Evolutionary conservation across 2,329 filamentous ascomycete species (phyloP).

Genomic region (Sclerotinia sclerotiorum): DNA sequence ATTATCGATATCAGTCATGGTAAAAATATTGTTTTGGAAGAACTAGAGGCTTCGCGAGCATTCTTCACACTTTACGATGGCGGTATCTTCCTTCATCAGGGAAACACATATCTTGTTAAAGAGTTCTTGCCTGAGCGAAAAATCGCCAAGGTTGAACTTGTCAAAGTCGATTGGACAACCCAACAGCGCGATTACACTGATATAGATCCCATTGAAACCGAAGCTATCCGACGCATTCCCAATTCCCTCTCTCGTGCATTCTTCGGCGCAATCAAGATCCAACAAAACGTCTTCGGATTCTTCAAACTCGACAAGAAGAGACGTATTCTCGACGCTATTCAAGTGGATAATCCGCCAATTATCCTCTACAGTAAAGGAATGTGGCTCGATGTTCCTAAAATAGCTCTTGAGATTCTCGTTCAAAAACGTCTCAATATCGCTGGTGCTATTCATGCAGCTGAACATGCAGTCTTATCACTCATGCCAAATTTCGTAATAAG

Average conservation of each 20-base stretch:
- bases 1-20: conserved; percentile 85
- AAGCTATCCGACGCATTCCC: conserved; percentile 73
- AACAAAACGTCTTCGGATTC: conserved; percentile 89
- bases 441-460: conserved; percentile 88
- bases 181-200: conserved; percentile 91
- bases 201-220: conserved; percentile 88
- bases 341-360: conserved; percentile 91
- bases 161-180: conserved; percentile 94
- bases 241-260: conserved; percentile 69
- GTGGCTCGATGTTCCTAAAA: conserved; percentile 89
- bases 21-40: conserved; percentile 83
- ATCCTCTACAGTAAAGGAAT: conserved; percentile 82
- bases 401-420: conserved; percentile 75
- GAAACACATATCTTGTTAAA: conserved; percentile 86
- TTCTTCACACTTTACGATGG: conserved; percentile 97
- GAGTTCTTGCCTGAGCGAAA: conserved; percentile 79
- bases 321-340: conserved; percentile 84
- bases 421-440: conserved; percentile 74
- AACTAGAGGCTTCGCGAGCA: conserved; percentile 92
- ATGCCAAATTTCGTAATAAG: conserved; percentile 90
- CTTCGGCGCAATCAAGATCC: conserved; percentile 82
- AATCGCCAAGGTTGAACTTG: conserved; percentile 83
- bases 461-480: conserved; percentile 83
- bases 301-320: conserved; percentile 92
- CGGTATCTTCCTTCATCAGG: conserved; percentile 95